A percentile compares a stretch with the other conserved stretches of the same genome.
Evolutionary conservation across 768 basidiomycete genomes (phyloP).

Genomic region (Kwoniella pini): DNA sequence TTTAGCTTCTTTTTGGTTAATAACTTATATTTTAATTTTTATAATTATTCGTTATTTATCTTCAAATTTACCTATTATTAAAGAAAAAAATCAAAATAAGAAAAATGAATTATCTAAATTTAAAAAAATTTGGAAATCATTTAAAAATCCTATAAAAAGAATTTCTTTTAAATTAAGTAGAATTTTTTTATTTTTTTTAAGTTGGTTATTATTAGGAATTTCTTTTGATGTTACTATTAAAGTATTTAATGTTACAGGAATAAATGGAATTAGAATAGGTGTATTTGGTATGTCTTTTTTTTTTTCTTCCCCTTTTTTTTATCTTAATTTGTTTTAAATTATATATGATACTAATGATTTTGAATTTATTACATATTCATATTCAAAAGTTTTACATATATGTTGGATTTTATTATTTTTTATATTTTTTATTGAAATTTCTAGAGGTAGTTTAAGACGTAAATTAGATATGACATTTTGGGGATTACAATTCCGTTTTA

Average conservation of each 20-base stretch:
- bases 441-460: slow-evolving; percentile 2
- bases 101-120: background rate
- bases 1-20: slow-evolving; percentile 19
- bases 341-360: background rate
- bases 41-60: slow-evolving; percentile 10
- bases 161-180: slow-evolving; percentile 14
- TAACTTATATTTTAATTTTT: slow-evolving; percentile 15
- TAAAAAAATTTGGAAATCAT: background rate
- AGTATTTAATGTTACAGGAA: slow-evolving; percentile 1
- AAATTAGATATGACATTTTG: slow-evolving; percentile 6
- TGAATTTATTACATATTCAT: background rate
- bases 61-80: background rate
- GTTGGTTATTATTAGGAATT: slow-evolving; percentile 14
- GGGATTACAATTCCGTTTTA: slow-evolving; percentile 4
- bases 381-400: slow-evolving; percentile 9
- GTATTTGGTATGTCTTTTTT: no score
- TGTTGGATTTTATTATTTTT: slow-evolving; percentile 8
- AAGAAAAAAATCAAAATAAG: background rate
- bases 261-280: slow-evolving; percentile 5
- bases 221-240: background rate
- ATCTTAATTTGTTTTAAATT: background rate
- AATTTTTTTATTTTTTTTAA: slow-evolving; percentile 11
- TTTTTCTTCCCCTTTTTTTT: background rate
- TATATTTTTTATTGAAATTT: slow-evolving; percentile 1
- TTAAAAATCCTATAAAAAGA: slow-evolving; percentile 13